Base-by-base conservation (phyloP, 805 yeast genomes). In the Starmerella vitae region DNA sequence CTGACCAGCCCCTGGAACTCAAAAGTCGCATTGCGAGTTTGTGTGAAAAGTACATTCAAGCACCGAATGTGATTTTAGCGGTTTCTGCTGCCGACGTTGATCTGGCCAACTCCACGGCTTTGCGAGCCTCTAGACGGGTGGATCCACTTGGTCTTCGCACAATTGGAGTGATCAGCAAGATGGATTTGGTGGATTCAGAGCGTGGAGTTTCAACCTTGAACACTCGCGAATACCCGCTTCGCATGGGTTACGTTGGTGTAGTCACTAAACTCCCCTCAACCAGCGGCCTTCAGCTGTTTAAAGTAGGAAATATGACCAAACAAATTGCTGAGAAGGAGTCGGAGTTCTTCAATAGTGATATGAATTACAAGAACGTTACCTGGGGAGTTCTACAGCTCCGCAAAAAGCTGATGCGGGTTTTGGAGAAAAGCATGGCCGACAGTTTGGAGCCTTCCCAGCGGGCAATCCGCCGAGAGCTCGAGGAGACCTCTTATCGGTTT, bases 231-330 rank as follows among this genome's bases (percentile, higher is more conserved):
- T 93, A 93, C 53, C 97, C 98, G 0, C 64, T 91, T 44, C 76
- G 71, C 51, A 82, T 91, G 94, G 99, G 99, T 0, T 91, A 91
- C 56, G 97, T 91, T 17, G 99, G 99, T 41, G 97, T 93, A n/a
- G 78, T 93, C 15, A 82, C 96, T 2, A 80, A 74, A 48, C 70
- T 81, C 0, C 94, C 91, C 2, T 64, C 63, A 41, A 24, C 20
- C 9, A 20, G 29, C 5, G 28, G 12, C 12, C 18, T 22, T 29
- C 24, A 38, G 20, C 21, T 33, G 2, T 26, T 39, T 7, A 41
- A 46, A 21, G 58, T 72, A 2, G 18, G 30, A 27, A 68, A 71
- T 52, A 72, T 85, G 1, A 74, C 72, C 43, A 65, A 74, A 27
- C 45, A 56, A 10, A 57, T 66, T 20, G 50, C 59, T 14, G 50